Base-by-base conservation (phyloP, 495 filamentous ascomycete genomes). In the Filosporella fistucella region DNA sequence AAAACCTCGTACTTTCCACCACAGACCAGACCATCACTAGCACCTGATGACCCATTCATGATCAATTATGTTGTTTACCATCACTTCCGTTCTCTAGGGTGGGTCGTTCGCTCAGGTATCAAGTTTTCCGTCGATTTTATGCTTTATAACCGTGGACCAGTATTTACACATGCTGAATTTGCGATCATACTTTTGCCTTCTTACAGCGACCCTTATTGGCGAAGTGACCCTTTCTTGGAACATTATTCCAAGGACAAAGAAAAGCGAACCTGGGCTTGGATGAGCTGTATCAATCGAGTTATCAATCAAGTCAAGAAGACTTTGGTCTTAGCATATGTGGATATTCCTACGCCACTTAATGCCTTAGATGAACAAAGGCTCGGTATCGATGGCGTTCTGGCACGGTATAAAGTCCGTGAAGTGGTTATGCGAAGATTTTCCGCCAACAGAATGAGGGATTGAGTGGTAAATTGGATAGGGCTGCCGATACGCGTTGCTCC, bases 41-140 rank as follows among this genome's bases (percentile, higher is more conserved):
- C 72, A 44, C 77, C 82, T 0, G 86, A 95, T 66, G 87, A 94
- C 55, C 79, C 85, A 0, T 97, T 99, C 66, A 69, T 96, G 35
- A 60, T 93, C 18, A 81, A 85, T 26, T 99, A 97, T 60, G 78
- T 80, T 24, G 86, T 85, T 12, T 99, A 96, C 59, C 93, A 99
- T 58, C 93, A 99, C 64, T 99, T 93, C 68, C 88, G 93, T 20
- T 94, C 90, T 6, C 75, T 97, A 0, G 93, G 93, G 37, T 99
- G 93, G 93, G 88, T 96, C n/a, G 81, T 91, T 1, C 85, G 94
- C 14, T 80, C 86, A 20, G 93, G 94, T 32, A 80, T 95, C 56
- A 99, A 99, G 64, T 99, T 99, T 59, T 87, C 84, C 45, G 85
- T 88, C 21, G 94, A 99, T 64, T 95, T 85, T 67, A 72, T 99